Conservation (phyloP, 192 early-diverging fungal genomes). For the Lobulomyces angularis region DNA sequence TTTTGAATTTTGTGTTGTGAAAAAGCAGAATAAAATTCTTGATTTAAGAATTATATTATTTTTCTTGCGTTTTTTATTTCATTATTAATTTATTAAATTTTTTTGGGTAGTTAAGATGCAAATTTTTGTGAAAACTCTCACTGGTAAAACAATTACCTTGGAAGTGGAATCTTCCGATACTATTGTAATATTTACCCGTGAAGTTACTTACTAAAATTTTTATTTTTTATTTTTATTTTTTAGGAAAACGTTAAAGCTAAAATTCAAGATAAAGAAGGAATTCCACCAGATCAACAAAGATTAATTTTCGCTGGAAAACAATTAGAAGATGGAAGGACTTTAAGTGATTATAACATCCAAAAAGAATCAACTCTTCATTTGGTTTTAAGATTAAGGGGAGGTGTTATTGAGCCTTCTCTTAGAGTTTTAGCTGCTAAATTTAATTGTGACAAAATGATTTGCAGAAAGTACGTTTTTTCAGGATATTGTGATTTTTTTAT, state of each 20-base stretch:
- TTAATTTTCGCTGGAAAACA: constrained; percentile 99
- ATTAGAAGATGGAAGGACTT: constrained; percentile 95
- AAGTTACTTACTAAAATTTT: constrained; percentile 98
- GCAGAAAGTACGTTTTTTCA: constrained; percentile 63
- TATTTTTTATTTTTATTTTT: neutral
- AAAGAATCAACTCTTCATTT: constrained; percentile 97
- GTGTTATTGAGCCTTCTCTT: constrained; percentile 96
- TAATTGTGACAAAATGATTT: constrained; percentile 99
- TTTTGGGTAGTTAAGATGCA: too few relatives aligned
- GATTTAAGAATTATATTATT: too few relatives aligned
- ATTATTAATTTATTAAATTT: too few relatives aligned
- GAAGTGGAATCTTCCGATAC: constrained; percentile 90
- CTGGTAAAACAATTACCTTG: constrained; percentile 94
- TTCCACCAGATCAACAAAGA: constrained; percentile 99
- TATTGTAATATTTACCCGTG: constrained; percentile 84
- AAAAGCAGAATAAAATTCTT: too few relatives aligned
- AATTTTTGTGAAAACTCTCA: constrained; percentile 83
- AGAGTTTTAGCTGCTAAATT: constrained; percentile 97
- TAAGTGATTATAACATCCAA: constrained; percentile 99
- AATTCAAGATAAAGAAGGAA: constrained; percentile 38
- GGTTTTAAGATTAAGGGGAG: constrained; percentile 91
- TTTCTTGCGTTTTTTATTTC: too few relatives aligned
- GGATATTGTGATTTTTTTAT: neutral
- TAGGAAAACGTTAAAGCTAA: constrained; percentile 12
- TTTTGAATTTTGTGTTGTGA: too few relatives aligned